Evolutionary conservation across 805 yeast genomes (phyloP).

Genomic region (Sugiyamaella chiloensis): DNA sequence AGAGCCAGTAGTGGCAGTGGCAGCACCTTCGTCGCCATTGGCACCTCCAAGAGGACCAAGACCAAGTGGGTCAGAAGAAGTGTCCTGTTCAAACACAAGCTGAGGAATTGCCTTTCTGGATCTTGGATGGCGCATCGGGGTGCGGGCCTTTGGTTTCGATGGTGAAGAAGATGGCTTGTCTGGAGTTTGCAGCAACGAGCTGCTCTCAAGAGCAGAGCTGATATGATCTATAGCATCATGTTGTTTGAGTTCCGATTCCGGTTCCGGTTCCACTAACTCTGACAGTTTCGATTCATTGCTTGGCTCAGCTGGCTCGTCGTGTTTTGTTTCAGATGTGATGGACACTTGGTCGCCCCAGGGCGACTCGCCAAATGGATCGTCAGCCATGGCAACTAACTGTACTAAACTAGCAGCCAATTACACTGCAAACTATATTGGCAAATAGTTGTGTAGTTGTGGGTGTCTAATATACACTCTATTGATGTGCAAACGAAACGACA

Average conservation of each 20-base stretch:
- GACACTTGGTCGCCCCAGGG: constrained; percentile 27
- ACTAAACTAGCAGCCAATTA: no score
- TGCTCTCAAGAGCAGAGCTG: constrained; percentile 1
- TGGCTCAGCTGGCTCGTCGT: not conserved
- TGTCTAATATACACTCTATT: no score
- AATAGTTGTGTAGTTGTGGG: no score
- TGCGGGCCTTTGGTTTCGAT: not conserved
- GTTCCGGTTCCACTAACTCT: not conserved
- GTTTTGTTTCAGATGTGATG: constrained; percentile 6
- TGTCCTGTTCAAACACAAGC: constrained; percentile 14
- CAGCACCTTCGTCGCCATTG: not conserved
- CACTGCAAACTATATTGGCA: no score
- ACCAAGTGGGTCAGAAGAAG: constrained; percentile 14
- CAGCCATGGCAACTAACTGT: constrained; percentile 16
- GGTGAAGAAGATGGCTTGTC: not conserved
- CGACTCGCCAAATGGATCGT: constrained; percentile 22
- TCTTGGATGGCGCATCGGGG: constrained; percentile 8
- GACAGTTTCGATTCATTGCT: not conserved
- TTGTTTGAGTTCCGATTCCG: not conserved
- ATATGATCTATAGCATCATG: not conserved
- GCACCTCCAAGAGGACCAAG: constrained; percentile 20
- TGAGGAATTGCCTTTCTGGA: constrained; percentile 6
- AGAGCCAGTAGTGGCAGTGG: not conserved
- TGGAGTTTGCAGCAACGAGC: not conserved
- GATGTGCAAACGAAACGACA: no score